phyloP scores from a whole-genome alignment of 1,139 yeast genomes.

The Yamadazyma sp. region DNA sequence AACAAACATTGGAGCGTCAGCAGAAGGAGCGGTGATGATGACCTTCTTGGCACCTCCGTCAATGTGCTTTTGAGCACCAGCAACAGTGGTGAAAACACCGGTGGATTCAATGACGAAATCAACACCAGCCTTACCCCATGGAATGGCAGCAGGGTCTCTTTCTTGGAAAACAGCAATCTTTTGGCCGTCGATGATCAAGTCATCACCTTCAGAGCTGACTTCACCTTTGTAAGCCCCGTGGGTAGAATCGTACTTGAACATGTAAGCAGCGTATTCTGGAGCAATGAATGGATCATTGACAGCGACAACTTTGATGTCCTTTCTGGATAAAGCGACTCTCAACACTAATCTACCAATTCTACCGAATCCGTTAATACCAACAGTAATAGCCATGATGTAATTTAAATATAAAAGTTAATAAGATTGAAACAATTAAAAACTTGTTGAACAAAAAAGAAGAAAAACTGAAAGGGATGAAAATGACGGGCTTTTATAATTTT shows the following conservation, averaged over 20 bases:
- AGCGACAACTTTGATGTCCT: constrained; percentile 75
- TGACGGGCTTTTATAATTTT: constrained; percentile 12
- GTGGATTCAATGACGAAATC: constrained; percentile 85
- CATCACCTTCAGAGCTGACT: constrained; percentile 57
- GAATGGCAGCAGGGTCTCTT: constrained; percentile 75
- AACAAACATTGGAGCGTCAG: constrained; percentile 88
- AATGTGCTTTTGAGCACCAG: constrained; percentile 78
- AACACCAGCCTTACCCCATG: constrained; percentile 79
- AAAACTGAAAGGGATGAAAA: constrained; percentile 5
- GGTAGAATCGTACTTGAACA: constrained; percentile 87
- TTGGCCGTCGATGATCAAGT: constrained; percentile 66
- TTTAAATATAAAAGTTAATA: constrained; percentile 1
- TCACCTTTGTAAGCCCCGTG: constrained; percentile 77
- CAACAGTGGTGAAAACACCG: constrained; percentile 81
- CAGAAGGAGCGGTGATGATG: constrained; percentile 83
- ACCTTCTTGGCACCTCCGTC: constrained; percentile 90
- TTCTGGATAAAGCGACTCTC: constrained; percentile 72
- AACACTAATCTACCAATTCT: constrained; percentile 85
- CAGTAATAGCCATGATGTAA: constrained; percentile 37
- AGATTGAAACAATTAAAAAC: constrained; percentile 4
- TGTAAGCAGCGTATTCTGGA: constrained; percentile 81
- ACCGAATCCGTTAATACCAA: constrained; percentile 90
- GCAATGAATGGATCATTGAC: constrained; percentile 83
- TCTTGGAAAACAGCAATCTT: constrained; percentile 70
- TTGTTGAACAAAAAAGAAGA: not conserved